Evolutionary conservation across 2,329 filamentous ascomycete species (phyloP).

Genomic region (Xylaria hypoxylon): DNA sequence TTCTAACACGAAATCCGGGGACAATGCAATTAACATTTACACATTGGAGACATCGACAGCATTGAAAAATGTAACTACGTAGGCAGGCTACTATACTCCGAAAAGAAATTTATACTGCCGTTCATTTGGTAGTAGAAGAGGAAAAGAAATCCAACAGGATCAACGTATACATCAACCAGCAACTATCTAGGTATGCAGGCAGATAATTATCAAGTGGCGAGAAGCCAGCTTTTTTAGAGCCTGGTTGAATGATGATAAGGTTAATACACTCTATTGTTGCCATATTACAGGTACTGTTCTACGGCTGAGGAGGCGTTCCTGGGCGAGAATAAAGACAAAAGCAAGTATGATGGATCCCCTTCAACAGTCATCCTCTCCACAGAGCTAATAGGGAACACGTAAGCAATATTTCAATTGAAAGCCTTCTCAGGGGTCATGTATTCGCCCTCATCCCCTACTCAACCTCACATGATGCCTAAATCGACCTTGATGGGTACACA

Average conservation of each 20-base stretch:
- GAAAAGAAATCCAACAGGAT: neutral
- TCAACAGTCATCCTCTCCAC: neutral
- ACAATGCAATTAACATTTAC: neutral
- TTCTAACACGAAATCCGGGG: neutral
- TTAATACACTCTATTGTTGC: neutral
- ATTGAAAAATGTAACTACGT: neutral
- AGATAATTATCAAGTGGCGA: slow-evolving; percentile 10
- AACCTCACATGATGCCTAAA: slow-evolving; percentile 22
- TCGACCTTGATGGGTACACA: slow-evolving; percentile 21
- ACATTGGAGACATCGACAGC: neutral
- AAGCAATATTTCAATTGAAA: slow-evolving; percentile 1
- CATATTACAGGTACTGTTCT: neutral
- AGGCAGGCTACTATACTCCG: neutral
- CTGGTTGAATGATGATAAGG: slow-evolving; percentile 19
- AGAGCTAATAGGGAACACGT: neutral
- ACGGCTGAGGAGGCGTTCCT: slow-evolving; percentile 7
- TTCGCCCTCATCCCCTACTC: slow-evolving; percentile 3
- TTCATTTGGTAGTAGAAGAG: too few relatives aligned
- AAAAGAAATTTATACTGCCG: neutral
- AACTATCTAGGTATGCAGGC: slow-evolving; percentile 13
- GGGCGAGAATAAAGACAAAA: slow-evolving; percentile 21
- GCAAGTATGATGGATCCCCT: neutral
- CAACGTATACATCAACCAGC: neutral
- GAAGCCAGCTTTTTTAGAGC: slow-evolving; percentile 1
- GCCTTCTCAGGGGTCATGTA: neutral